Evolutionary conservation across 2,329 filamentous ascomycete species (phyloP).

Genomic region (Knufia fluminis): DNA sequence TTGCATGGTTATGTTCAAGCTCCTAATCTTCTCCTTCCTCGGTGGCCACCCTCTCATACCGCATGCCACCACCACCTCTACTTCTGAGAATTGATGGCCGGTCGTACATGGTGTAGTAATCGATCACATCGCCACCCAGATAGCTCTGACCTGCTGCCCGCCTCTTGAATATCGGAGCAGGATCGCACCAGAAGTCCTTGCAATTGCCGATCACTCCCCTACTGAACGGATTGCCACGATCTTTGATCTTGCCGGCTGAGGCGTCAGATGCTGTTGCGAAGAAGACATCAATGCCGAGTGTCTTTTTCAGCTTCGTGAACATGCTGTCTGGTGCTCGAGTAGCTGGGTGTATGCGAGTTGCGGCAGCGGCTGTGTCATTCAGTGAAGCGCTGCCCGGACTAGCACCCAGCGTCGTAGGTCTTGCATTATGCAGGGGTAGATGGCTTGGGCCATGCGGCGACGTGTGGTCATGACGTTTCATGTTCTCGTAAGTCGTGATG

Average conservation of each 20-base stretch:
- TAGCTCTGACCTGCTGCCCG: conserved; percentile 53
- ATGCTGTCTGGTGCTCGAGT: conserved; percentile 56
- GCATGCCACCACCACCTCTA: conserved; percentile 32
- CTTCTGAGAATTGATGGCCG: conserved; percentile 55
- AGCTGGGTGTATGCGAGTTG: conserved; percentile 34
- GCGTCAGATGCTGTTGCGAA: conserved; percentile 79
- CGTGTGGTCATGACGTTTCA: conserved; percentile 58
- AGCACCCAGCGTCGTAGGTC: conserved; percentile 33
- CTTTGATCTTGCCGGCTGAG: conserved; percentile 36
- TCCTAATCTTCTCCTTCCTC: conserved; percentile 5
- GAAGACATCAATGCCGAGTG: conserved; percentile 88
- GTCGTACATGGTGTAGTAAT: conserved; percentile 88
- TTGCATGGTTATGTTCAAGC: neutral
- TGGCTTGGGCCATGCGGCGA: conserved; percentile 8
- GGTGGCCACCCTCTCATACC: conserved; percentile 4
- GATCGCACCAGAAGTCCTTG: conserved; percentile 92
- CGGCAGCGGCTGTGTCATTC: conserved; percentile 21
- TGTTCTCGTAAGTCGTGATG: conserved; percentile 94
- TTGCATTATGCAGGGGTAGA: conserved; percentile 31
- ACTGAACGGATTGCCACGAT: conserved; percentile 71
- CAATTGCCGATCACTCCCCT: conserved; percentile 80
- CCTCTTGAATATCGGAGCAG: conserved; percentile 67
- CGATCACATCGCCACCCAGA: conserved; percentile 67
- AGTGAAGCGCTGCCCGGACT: conserved; percentile 26
- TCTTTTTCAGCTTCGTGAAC: conserved; percentile 68